Conservation (phyloP, 2,329 filamentous ascomycete species). For the Pseudogymnoascus sp. region DNA sequence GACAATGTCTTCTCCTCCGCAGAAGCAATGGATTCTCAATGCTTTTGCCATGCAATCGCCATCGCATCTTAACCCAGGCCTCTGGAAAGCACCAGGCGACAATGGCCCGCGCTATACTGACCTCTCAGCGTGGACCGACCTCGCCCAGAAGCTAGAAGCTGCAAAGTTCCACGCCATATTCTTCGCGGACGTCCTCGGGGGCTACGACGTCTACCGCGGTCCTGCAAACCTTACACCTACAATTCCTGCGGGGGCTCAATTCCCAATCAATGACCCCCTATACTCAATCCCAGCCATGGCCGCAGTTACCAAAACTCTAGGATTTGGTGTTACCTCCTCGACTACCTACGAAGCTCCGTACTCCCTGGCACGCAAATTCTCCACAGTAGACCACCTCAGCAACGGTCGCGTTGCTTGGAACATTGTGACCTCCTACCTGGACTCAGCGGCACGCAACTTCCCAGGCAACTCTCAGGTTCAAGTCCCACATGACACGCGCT, state of each 20-base stretch:
- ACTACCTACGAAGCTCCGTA: conserved; percentile 64
- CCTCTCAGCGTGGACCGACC: conserved; percentile 50
- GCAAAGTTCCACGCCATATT: conserved; percentile 60
- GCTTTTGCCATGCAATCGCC: conserved; percentile 42
- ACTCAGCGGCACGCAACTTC: conserved; percentile 57
- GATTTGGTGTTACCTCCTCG: conserved; percentile 58
- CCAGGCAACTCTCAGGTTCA: conserved; percentile 47
- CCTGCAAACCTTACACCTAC: conserved; percentile 51
- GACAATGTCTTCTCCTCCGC: conserved; percentile 11
- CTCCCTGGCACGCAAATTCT: conserved; percentile 53
- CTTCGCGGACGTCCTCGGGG: conserved; percentile 58
- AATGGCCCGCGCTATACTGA: conserved; percentile 54
- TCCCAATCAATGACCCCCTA: conserved; percentile 61
- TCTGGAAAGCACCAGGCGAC: conserved; percentile 58
- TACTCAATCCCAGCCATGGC: conserved; percentile 59
- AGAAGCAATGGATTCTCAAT: conserved; percentile 42
- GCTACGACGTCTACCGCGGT: conserved; percentile 62
- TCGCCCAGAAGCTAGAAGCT: conserved; percentile 51
- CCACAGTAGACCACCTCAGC: conserved; percentile 57
- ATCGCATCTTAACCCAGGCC: conserved; percentile 46
- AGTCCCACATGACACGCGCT: conserved; percentile 48
- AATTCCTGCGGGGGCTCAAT: conserved; percentile 55
- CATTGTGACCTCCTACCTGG: conserved; percentile 61
- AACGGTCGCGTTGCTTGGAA: conserved; percentile 44
- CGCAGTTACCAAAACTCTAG: conserved; percentile 55